Conservation (phyloP, 2,329 filamentous ascomycete genomes). For the Thyridium curvatum region DNA sequence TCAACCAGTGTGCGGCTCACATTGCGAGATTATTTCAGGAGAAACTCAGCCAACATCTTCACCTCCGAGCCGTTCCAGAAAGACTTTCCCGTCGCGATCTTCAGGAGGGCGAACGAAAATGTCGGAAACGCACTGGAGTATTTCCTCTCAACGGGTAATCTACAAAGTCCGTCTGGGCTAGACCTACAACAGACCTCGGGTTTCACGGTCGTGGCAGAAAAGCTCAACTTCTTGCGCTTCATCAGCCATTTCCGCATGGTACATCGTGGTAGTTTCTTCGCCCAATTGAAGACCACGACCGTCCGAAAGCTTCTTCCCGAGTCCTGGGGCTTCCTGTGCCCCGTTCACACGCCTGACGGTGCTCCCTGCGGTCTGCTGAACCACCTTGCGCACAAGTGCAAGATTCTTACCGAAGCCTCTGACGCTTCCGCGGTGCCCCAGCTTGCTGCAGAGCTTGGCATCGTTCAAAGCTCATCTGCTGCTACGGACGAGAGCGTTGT, state of each 20-base stretch:
- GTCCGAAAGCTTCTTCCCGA: slow-evolving; percentile 93
- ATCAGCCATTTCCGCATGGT: slow-evolving; percentile 99
- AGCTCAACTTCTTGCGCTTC: slow-evolving; percentile 98
- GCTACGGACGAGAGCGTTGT: slow-evolving; percentile 78
- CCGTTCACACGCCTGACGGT: slow-evolving; percentile 95
- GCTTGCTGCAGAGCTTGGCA: slow-evolving; percentile 72
- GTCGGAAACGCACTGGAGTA: slow-evolving; percentile 85
- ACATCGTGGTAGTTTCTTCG: slow-evolving; percentile 97
- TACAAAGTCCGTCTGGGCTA: slow-evolving; percentile 83
- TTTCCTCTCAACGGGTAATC: slow-evolving; percentile 91
- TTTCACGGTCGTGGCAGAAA: slow-evolving; percentile 94
- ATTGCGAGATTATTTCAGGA: slow-evolving; percentile 51
- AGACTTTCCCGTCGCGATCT: slow-evolving; percentile 73
- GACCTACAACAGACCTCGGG: slow-evolving; percentile 93
- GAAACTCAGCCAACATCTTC: slow-evolving; percentile 61
- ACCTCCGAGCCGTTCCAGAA: slow-evolving; percentile 69
- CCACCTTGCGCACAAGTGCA: slow-evolving; percentile 92
- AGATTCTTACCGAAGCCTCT: slow-evolving; percentile 69
- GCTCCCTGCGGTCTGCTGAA: slow-evolving; percentile 90
- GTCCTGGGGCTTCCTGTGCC: slow-evolving; percentile 96
- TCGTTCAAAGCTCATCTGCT: slow-evolving; percentile 69
- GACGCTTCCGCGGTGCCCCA: slow-evolving; percentile 70
- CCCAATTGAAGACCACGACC: slow-evolving; percentile 92
- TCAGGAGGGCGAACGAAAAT: slow-evolving; percentile 80
- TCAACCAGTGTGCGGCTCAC: slow-evolving; percentile 42